Evolutionary conservation across 495 filamentous ascomycete species (phyloP).

Genomic region (Bombardia bombarda): DNA sequence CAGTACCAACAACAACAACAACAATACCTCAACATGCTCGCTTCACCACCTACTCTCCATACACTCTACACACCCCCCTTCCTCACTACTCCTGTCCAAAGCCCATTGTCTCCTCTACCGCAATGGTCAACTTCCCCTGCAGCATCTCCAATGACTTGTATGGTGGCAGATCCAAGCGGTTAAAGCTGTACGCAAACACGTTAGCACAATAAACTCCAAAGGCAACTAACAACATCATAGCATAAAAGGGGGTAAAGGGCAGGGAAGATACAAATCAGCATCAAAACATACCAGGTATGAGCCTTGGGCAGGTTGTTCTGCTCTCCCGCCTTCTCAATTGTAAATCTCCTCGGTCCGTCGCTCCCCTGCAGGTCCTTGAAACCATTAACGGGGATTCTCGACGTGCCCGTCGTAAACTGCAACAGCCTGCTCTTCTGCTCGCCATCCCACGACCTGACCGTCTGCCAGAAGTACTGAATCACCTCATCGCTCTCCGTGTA

Average conservation of each 20-base stretch:
- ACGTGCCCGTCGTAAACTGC: slow-evolving; percentile 96
- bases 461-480: slow-evolving; percentile 98
- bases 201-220: slow-evolving; percentile 21
- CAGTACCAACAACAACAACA: not conserved
- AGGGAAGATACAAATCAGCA: not conserved
- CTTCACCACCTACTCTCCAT: not conserved
- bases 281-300: slow-evolving; percentile 77
- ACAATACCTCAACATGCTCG: not conserved
- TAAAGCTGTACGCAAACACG: slow-evolving; percentile 58
- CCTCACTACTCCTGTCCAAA: slow-evolving; percentile 83
- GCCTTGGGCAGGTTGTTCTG: slow-evolving; percentile 85
- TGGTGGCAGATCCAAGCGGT: slow-evolving; percentile 89
- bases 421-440: slow-evolving; percentile 95
- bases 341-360: slow-evolving; percentile 91
- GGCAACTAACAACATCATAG: too few species aligned
- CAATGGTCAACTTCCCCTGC: slow-evolving; percentile 83
- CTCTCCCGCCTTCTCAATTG: slow-evolving; percentile 96
- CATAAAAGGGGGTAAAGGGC: too few species aligned
- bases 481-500: slow-evolving; percentile 97
- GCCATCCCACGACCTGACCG: slow-evolving; percentile 88
- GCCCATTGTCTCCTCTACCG: slow-evolving; percentile 97
- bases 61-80: not conserved
- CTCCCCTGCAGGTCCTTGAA: slow-evolving; percentile 99
- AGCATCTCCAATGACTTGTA: slow-evolving; percentile 84
- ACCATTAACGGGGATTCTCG: slow-evolving; percentile 96